Percentiles rank a stretch among this genome's conserved stretches.
phyloP scores from a whole-genome alignment of 768 basidiomycete species.

The Lactarius hengduanensis region DNA sequence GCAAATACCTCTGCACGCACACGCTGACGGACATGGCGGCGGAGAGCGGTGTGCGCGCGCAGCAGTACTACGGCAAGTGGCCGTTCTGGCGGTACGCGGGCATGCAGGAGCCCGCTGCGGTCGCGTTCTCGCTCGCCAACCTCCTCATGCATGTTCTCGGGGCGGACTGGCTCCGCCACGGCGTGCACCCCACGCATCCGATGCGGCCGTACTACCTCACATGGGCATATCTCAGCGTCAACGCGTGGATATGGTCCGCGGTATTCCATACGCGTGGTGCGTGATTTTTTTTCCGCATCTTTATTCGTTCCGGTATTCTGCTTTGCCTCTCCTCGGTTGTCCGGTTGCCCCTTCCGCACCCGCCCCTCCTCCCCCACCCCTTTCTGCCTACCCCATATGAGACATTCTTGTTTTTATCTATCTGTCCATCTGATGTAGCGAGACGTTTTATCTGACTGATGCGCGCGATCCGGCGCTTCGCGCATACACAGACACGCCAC shows the following conservation, averaged over 20 bases:
- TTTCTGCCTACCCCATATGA: no score
- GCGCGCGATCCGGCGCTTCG: conserved; percentile 12
- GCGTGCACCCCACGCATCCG: conserved; percentile 56
- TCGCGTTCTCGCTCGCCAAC: conserved; percentile 86
- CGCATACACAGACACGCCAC: conserved; percentile 59
- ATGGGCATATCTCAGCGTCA: conserved; percentile 72
- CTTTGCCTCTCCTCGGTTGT: neutral
- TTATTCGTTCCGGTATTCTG: conserved; percentile 15
- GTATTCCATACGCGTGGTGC: conserved; percentile 93
- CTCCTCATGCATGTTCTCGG: conserved; percentile 72
- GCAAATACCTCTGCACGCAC: conserved; percentile 90
- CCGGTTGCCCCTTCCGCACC: neutral
- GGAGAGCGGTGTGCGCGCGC: conserved; percentile 42
- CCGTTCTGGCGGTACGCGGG: conserved; percentile 88
- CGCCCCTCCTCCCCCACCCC: neutral
- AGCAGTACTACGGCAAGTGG: conserved; percentile 97
- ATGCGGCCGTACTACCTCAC: conserved; percentile 65
- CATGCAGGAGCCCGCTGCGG: conserved; percentile 93
- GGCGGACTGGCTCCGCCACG: conserved; percentile 44
- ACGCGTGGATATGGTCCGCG: conserved; percentile 90
- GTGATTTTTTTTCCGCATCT: neutral
- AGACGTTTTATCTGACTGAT: conserved; percentile 20
- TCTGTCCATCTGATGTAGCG: conserved; percentile 15
- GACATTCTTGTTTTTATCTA: neutral
- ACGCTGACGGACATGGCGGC: conserved; percentile 59